Base-by-base conservation (phyloP, 805 yeast species). In the Scheffersomyces amazonensis region DNA sequence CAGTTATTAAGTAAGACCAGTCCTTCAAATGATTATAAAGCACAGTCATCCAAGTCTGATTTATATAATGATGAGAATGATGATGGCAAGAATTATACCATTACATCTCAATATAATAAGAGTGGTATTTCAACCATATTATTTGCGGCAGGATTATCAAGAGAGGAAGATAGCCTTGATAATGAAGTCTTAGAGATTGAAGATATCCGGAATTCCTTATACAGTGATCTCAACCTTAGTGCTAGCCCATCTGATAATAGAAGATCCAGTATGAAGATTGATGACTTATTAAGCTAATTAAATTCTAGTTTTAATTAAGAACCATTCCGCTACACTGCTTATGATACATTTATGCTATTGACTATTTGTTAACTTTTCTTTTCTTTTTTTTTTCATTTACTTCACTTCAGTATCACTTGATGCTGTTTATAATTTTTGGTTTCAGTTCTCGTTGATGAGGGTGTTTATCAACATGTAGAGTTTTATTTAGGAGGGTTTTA, bases 81-180 rank as follows among this genome's bases (percentile, higher is more conserved):
- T 19, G 31, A 24, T 6, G 38, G 34, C 4, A 22, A 20, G 12
- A 38, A 35, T 35, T 38, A 36, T 32, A 32, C 42, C 16, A 12
- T 28, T 18, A n/a, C 24, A 12, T 36, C 44, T 12, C 12, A 5
- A 18, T 13, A 40, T 25, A 22, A 21, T 13, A 6, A 17, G 12
- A 36, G 23, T 31, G 66, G 66, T 3, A 61, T 62, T 16, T 50
- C 54, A n/a, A 54, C 66, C 5, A 56, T 63, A 15, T 43, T 63
- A 15, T 43, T 54, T 29, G 69, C 66, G 4, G 68, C 66, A 2
- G 53, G 51, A 11, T 20, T 48, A 33, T 46, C 29, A 18, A 43
- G 42, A 19, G 31, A 35, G 16, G 30, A 38, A 30, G 36, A 31
- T 34, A 16, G 37, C 16, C 8, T 16, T 12, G 18, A 17, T 2